Evolutionary conservation across 805 yeast genomes (phyloP).

Genomic region (Trichomonascus vanleenenianus): DNA sequence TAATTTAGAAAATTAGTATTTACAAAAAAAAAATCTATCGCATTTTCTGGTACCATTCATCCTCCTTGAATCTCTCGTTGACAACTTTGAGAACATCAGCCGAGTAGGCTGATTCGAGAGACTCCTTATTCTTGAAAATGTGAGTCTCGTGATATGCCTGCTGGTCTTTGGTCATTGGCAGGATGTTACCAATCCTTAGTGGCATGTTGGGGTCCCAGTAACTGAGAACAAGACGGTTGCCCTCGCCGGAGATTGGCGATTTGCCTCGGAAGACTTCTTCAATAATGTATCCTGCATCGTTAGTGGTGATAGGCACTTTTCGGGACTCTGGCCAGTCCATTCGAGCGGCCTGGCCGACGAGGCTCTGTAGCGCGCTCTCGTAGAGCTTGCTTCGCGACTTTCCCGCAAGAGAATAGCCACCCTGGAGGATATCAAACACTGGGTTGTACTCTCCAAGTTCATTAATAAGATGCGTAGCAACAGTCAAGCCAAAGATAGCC

Average conservation of each 20-base stretch:
- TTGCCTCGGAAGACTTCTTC: slow-evolving; percentile 94
- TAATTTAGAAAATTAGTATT: too few species aligned
- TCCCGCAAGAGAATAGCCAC: slow-evolving; percentile 78
- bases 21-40: slow-evolving; percentile 20
- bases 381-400: slow-evolving; percentile 79
- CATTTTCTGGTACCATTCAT: slow-evolving; percentile 59
- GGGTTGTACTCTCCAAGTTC: slow-evolving; percentile 62
- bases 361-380: slow-evolving; percentile 71
- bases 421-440: slow-evolving; percentile 32
- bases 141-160: slow-evolving; percentile 70
- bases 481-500: slow-evolving; percentile 86
- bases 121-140: slow-evolving; percentile 57
- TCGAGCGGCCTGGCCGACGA: slow-evolving; percentile 83
- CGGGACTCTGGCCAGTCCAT: slow-evolving; percentile 59
- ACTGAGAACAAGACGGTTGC: slow-evolving; percentile 71
- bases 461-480: slow-evolving; percentile 78
- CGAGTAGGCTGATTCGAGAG: slow-evolving; percentile 55
- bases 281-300: slow-evolving; percentile 71
- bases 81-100: slow-evolving; percentile 51
- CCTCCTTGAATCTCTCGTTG: slow-evolving; percentile 63
- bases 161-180: slow-evolving; percentile 83
- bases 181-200: slow-evolving; percentile 67
- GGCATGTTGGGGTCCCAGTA: slow-evolving; percentile 73
- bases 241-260: slow-evolving; percentile 76
- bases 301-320: slow-evolving; percentile 57